Conservation (phyloP, 2,329 filamentous ascomycete genomes). For the Aureobasidium subglaciale region DNA sequence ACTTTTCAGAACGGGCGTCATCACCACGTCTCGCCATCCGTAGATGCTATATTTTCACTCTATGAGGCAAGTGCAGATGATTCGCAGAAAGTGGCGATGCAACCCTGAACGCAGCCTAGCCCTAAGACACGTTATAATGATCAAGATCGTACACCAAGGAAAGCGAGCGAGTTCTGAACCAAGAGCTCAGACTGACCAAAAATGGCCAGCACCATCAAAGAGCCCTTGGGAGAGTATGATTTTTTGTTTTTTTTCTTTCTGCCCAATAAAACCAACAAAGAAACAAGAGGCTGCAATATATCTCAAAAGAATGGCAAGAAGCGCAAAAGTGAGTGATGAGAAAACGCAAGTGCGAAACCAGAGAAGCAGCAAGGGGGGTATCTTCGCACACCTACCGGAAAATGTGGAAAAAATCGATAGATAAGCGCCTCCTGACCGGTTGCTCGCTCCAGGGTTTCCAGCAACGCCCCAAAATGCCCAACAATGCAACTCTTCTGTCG, state of each 20-base stretch:
- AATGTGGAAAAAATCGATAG: constrained; percentile 1
- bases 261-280: neutral
- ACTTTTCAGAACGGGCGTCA: too few relatives aligned
- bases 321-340: neutral
- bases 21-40: too few relatives aligned
- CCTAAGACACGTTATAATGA: neutral
- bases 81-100: too few relatives aligned
- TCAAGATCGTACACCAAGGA: neutral
- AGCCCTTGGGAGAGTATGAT: constrained; percentile 10
- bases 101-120: too few relatives aligned
- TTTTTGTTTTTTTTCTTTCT: constrained; percentile 10
- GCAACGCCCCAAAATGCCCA: constrained; percentile 3
- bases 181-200: constrained; percentile 6
- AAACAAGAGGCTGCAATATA: neutral
- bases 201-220: neutral
- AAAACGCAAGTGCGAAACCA: neutral
- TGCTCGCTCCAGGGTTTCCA: neutral
- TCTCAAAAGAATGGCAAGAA: neutral
- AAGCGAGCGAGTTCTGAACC: neutral
- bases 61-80: too few relatives aligned
- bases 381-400: constrained; percentile 13
- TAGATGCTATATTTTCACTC: too few relatives aligned
- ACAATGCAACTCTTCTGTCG: neutral
- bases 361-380: constrained; percentile 11
- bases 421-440: constrained; percentile 6